These are phyloP conservation scores for Serendipita sp. DNA, from an alignment of 768 basidiomycete genomes.

Conservation along the genomic window DNA sequence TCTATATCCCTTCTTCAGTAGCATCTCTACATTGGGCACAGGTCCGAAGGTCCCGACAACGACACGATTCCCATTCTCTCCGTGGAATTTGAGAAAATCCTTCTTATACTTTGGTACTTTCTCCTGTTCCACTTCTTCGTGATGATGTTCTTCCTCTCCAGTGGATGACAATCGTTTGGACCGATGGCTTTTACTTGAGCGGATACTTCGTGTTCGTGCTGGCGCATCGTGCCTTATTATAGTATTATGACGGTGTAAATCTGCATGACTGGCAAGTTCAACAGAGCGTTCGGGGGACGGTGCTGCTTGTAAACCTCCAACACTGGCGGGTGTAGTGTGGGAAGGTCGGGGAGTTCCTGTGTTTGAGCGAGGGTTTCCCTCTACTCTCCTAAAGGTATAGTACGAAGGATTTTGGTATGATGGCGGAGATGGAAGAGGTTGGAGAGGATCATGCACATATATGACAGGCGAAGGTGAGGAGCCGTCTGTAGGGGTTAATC, in stretches of 20 bases:
- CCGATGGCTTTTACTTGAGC: slow-evolving; percentile 8
- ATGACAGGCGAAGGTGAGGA: slow-evolving; percentile 30
- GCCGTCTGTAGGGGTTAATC: slow-evolving; percentile 25
- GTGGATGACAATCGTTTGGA: slow-evolving; percentile 7
- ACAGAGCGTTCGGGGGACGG: background rate
- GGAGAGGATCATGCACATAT: slow-evolving; percentile 43
- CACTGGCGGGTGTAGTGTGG: background rate
- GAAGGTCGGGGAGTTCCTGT: background rate
- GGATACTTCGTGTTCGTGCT: slow-evolving; percentile 14
- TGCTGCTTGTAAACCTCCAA: background rate
- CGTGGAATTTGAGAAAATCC: slow-evolving; percentile 73
- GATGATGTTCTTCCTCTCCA: slow-evolving; percentile 21
- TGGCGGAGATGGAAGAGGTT: slow-evolving; percentile 40
- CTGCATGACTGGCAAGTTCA: background rate
- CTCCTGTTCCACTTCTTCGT: slow-evolving; percentile 28
- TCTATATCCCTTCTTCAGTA: slow-evolving; percentile 78
- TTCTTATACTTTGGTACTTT: slow-evolving; percentile 48
- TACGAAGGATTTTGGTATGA: slow-evolving; percentile 56
- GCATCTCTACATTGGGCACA: slow-evolving; percentile 82
- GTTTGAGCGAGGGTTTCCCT: slow-evolving; percentile 11
- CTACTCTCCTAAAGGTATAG: slow-evolving; percentile 36
- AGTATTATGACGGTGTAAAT: slow-evolving; percentile 10
- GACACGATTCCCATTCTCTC: slow-evolving; percentile 83
- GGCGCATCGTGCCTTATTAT: slow-evolving; percentile 11
- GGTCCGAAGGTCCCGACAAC: slow-evolving; percentile 82